Percentiles rank a stretch among this genome's conserved stretches.
phyloP scores from a whole-genome alignment of 306 rosid species.

The Sindora glabra region DNA sequence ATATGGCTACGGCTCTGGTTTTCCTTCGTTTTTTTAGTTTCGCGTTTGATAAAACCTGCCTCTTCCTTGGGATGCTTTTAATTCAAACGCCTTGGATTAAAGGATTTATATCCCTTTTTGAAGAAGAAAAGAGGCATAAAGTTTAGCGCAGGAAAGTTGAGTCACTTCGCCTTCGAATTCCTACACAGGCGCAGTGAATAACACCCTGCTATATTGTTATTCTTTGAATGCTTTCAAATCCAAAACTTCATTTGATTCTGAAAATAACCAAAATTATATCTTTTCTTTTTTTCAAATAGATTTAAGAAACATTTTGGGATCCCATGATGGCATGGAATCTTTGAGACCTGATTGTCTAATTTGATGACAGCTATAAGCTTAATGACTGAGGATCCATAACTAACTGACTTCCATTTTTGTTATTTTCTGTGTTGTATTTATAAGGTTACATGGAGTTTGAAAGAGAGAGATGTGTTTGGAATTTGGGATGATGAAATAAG shows the following conservation, averaged over 20 bases:
- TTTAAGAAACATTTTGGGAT: slow-evolving; percentile 1
- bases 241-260: fast-evolving
- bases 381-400: slow-evolving; percentile 55
- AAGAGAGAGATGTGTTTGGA: background rate
- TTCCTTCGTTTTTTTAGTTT: too few relatives aligned
- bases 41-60: slow-evolving; percentile 23
- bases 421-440: fast-evolving
- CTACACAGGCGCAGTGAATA: slow-evolving; percentile 68
- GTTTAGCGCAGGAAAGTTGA: slow-evolving; percentile 66
- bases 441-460: background rate
- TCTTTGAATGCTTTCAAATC: too few relatives aligned
- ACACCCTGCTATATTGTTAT: slow-evolving; percentile 63
- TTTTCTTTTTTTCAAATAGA: background rate
- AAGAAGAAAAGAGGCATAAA: slow-evolving; percentile 35
- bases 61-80: slow-evolving; percentile 30
- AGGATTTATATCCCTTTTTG: slow-evolving; percentile 5
- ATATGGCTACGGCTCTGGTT: too few relatives aligned
- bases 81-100: slow-evolving; percentile 13
- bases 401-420: fast-evolving
- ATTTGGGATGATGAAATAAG: slow-evolving; percentile 28
- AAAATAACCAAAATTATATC: fast-evolving
- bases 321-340: slow-evolving; percentile 99
- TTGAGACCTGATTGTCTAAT: slow-evolving; percentile 87
- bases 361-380: slow-evolving; percentile 90
- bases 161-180: slow-evolving; percentile 61